Base-by-base conservation (phyloP, 805 yeast genomes). In the Metschnikowia vanudenii region DNA sequence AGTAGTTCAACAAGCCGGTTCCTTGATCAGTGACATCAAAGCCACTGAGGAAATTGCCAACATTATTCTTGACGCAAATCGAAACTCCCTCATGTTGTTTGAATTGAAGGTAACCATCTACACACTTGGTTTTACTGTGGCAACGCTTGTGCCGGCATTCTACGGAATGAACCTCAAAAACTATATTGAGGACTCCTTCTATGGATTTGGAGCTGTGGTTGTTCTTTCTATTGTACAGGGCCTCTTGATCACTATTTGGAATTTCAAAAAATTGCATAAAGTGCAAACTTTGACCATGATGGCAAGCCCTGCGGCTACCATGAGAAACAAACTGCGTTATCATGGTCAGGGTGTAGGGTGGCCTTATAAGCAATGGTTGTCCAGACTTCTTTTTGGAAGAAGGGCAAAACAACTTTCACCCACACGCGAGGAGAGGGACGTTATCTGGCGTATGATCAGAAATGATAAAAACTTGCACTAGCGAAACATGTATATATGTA, bases 1-100 rank as follows among this genome's bases (percentile, higher is more conserved):
- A 68, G 82, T 86, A 55, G 97, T 90, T 6, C 97, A 91, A 64
- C 92, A 87, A 56, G 84, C 96, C 0, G 96, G 88, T 37, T 84
- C 92, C 3, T 69, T 90, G 46, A 79, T 87, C 17, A 83, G 82
- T 55, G 96, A 91, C 60, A 88, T 91, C 56, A 82, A 82, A 59
- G 87, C 94, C 13, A 91, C 97, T 0, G 97, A 90, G 61, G 97
- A 91, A 58, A 88, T 91, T 60, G 91, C 88, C 49, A 90, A 90
- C 60, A 90, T 91, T 57, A 90, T 91, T 50, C 66, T 91, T 45
- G 97, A 91, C 64, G 88, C 97, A 2, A 89, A 89, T 59, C 80
- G 97, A 69, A 91, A 91, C 66, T 81, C 96, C 3, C 70, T 91
- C 51, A 88, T 91, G 96, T 75, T 91, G 46, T 82, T 85, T 55